Evolutionary conservation across 768 basidiomycete species (phyloP), one percentile per base, ranked within the genome.

Genomic region (Gloeophyllum trabeum): DNA sequence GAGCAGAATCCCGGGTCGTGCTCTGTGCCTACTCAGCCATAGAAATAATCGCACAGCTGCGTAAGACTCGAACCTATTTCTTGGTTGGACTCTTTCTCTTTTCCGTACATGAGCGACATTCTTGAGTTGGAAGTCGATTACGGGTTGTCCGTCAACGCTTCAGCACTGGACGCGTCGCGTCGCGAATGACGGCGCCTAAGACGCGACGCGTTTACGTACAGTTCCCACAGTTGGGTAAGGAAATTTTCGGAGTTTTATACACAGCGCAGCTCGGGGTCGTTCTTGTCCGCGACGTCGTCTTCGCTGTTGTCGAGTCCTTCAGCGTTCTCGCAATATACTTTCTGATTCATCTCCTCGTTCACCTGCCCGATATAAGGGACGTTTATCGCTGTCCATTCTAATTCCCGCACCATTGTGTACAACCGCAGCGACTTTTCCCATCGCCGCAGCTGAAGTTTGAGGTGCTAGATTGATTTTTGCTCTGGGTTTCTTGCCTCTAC

Each of bases 1-100:
- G 72, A 59, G 52, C 83, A 73, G 56, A 96, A 94, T 0, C 84
- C 84, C 4, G 80, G 76, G 57, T 89, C 85, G n/a, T 73, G 71
- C 12, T 67, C 64, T 45, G 79, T 76, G 49, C 83, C 85, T 51
- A 1, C 21, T 14, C 32, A 7, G 4, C 12, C 26, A 34, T 4
- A 16, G 13, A 19, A 12, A 24, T 2, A 39, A 6, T 30, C 2
- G 12, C 4, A 14, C 21, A 32, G 30, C 4, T 26, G n/a, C 10
- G 20, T 37, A 21, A 37, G 1, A 18, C 46, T 4, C 30, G 50
- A n/a, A n/a, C 51, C 51, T 18, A 49, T 43, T 24, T 61, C 66
- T 28, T 57, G 53, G 10, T n/a, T 70, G 69, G 57, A 60, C 41
- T 74, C 76, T 52, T 75, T 80, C 49, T 77, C 76, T 55, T 73